A percentile compares a stretch with the other conserved stretches of the same genome.
phyloP scores from a whole-genome alignment of 2,329 filamentous ascomycete genomes.

The Hymenotorrendiella dingleyae region DNA sequence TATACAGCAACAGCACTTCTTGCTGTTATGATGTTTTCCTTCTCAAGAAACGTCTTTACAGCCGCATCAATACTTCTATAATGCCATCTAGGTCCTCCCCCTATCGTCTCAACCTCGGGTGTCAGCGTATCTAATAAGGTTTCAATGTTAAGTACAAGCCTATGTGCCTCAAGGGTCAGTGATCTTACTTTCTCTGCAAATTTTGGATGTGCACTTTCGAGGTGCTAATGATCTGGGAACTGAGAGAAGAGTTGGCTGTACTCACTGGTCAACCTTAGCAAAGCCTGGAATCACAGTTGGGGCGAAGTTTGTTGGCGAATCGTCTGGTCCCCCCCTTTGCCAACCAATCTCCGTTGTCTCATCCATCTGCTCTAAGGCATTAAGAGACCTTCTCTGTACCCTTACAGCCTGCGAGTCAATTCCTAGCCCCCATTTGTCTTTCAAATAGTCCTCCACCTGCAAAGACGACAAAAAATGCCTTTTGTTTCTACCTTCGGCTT shows the following conservation, averaged over 20 bases:
- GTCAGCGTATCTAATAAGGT: conserved; percentile 10
- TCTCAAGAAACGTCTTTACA: conserved; percentile 7
- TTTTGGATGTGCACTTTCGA: too few species aligned
- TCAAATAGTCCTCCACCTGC: conserved; percentile 14
- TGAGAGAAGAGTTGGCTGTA: too few species aligned
- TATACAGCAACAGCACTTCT: too few species aligned
- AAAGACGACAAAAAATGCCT: conserved; percentile 12
- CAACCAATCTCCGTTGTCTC: not conserved
- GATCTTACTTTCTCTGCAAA: too few species aligned
- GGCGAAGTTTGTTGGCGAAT: conserved; percentile 1
- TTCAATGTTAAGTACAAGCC: conserved; percentile 6
- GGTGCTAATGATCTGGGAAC: too few species aligned
- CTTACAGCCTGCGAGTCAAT: conserved; percentile 10
- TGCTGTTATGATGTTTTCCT: too few species aligned
- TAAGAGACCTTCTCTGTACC: not conserved
- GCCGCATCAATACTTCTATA: conserved; percentile 7
- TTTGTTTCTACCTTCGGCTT: conserved; percentile 4
- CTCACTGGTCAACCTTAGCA: not conserved
- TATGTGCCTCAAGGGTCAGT: too few species aligned
- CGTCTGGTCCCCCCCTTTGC: not conserved
- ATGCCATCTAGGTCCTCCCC: conserved; percentile 16
- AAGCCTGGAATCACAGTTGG: conserved; percentile 15
- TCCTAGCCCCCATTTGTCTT: conserved; percentile 9
- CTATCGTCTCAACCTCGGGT: conserved; percentile 7
- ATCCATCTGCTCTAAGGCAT: too few species aligned